Evolutionary conservation across 768 basidiomycete species (phyloP).

Genomic region (Dioszegia hungarica): DNA sequence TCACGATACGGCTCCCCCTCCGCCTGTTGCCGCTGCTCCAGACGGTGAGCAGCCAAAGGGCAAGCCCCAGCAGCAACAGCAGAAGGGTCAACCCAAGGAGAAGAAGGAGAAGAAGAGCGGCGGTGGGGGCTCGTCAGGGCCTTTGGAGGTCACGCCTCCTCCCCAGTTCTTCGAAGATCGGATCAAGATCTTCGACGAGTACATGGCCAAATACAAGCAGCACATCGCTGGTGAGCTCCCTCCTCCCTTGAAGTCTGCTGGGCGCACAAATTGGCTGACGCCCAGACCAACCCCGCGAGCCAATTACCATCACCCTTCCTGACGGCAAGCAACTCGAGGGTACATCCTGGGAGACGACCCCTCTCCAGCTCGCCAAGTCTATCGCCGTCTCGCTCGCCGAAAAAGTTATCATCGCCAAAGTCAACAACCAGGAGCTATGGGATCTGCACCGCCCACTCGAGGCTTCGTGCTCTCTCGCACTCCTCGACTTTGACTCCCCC

Average conservation of each 20-base stretch:
- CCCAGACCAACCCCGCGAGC: slow-evolving; percentile 66
- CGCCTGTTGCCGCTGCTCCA: neutral
- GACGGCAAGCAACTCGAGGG: slow-evolving; percentile 81
- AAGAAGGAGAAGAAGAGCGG: slow-evolving; percentile 48
- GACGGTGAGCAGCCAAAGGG: neutral
- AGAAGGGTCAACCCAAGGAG: slow-evolving; percentile 20
- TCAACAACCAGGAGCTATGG: slow-evolving; percentile 64
- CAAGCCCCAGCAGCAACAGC: slow-evolving; percentile 12
- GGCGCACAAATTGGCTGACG: slow-evolving; percentile 7
- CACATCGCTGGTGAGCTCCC: slow-evolving; percentile 64
- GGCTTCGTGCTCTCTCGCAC: slow-evolving; percentile 67
- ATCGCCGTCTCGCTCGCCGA: slow-evolving; percentile 84
- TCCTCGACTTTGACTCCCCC: slow-evolving; percentile 76
- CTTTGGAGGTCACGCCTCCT: slow-evolving; percentile 55
- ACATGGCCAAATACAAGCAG: slow-evolving; percentile 77
- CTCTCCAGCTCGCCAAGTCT: slow-evolving; percentile 82
- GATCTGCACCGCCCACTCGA: slow-evolving; percentile 95
- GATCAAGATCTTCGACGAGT: slow-evolving; percentile 78
- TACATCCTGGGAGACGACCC: slow-evolving; percentile 89
- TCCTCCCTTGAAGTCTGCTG: neutral
- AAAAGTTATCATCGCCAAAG: slow-evolving; percentile 87
- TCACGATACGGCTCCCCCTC: slow-evolving; percentile 3
- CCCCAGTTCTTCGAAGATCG: slow-evolving; percentile 86
- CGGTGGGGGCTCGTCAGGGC: slow-evolving; percentile 25
- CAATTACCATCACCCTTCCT: slow-evolving; percentile 75